A percentile compares a stretch with the other conserved stretches of the same genome.
Conservation (phyloP, 2,329 filamentous ascomycete species). For the Apiospora saccharicola region DNA sequence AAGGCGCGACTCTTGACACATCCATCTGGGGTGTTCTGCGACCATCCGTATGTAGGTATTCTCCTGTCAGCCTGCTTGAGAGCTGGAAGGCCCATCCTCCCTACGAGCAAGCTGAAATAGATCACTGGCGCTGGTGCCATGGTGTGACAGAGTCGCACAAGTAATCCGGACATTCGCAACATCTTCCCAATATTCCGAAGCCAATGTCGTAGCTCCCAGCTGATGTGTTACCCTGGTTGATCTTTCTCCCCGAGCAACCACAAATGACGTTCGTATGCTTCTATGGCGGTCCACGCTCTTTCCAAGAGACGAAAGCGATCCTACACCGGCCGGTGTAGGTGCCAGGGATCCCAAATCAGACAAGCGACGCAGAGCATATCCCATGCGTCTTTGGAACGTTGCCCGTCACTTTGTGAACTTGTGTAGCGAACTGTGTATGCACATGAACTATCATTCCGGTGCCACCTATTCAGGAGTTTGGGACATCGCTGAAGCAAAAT, state of each 20-base stretch:
- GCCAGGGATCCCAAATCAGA: too few relatives aligned
- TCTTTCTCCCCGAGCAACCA: neutral
- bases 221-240: neutral
- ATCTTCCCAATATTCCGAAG: neutral
- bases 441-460: neutral
- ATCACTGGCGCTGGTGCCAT: neutral
- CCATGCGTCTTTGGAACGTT: neutral
- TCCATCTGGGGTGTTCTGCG: neutral
- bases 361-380: neutral
- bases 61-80: neutral
- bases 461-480: neutral
- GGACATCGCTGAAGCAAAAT: neutral
- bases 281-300: neutral
- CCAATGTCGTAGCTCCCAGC: neutral
- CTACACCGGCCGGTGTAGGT: neutral
- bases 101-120: neutral
- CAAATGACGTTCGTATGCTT: neutral
- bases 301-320: neutral
- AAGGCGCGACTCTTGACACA: neutral
- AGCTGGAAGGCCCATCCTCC: neutral
- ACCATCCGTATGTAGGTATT: neutral
- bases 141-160: constrained; percentile 3
- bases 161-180: neutral
- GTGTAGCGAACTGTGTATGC: neutral
- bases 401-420: neutral